phyloP scores from a whole-genome alignment of 306 rosid genomes.

The Castanopsis chinensis region DNA sequence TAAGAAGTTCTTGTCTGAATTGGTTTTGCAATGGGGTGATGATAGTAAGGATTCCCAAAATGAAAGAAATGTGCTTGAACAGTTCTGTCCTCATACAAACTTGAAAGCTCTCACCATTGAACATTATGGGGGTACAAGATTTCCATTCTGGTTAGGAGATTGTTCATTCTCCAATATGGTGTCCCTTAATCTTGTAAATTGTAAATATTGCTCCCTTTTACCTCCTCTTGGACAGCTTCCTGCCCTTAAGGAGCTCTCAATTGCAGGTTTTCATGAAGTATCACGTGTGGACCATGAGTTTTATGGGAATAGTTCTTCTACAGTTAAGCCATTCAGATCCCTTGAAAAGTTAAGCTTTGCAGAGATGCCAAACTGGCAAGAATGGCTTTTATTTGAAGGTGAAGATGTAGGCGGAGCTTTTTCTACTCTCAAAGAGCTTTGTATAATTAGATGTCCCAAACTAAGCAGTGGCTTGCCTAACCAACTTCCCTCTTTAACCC shows the following conservation, averaged over 20 bases:
- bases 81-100: not conserved
- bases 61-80: not conserved
- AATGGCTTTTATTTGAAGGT: too few relatives aligned
- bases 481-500: too few relatives aligned
- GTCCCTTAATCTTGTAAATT: not conserved
- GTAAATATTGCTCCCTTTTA: not conserved
- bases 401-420: too few relatives aligned
- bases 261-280: not conserved
- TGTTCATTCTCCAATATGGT: not conserved
- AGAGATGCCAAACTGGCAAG: too few relatives aligned
- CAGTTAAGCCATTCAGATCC: too few relatives aligned
- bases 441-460: too few relatives aligned
- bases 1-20: too few relatives aligned
- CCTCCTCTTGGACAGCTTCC: conserved; percentile 7
- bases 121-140: conserved; percentile 2
- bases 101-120: not conserved
- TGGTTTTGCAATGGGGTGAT: too few relatives aligned
- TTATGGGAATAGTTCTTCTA: not conserved
- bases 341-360: too few relatives aligned
- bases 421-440: too few relatives aligned
- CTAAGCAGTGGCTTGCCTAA: too few relatives aligned
- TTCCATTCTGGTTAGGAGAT: not conserved
- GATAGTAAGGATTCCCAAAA: not conserved
- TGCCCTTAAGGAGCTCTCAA: not conserved
- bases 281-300: not conserved